Evolutionary conservation across 202 grass and related monocot genomes (phyloP).

Genomic region (Zizania palustris): DNA sequence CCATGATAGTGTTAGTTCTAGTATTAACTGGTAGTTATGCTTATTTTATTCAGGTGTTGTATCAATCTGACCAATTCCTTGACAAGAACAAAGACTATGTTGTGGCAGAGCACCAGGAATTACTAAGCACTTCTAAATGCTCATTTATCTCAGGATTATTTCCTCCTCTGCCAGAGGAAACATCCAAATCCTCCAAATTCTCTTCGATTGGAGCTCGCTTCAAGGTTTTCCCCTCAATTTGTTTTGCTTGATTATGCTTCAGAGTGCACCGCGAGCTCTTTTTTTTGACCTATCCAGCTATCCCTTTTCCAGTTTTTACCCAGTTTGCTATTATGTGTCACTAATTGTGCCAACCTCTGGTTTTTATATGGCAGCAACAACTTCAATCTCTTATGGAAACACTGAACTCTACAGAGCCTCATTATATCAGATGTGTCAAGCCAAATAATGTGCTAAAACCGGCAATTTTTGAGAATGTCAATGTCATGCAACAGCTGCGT

Average conservation of each 20-base stretch:
- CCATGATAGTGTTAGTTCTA: conserved; percentile 13
- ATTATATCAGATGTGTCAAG: conserved; percentile 99
- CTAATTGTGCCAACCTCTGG: conserved; percentile 30
- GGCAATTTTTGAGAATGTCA: conserved; percentile 92
- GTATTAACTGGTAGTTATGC: conserved; percentile 30
- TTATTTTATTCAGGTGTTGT: conserved; percentile 63
- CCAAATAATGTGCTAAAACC: conserved; percentile 98
- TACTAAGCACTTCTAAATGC: conserved; percentile 90
- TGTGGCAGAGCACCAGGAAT: conserved; percentile 95
- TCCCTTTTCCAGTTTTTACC: conserved; percentile 22
- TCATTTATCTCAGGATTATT: conserved; percentile 91
- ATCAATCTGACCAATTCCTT: conserved; percentile 94
- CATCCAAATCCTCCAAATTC: conserved; percentile 94
- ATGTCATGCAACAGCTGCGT: conserved; percentile 98
- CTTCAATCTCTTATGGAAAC: conserved; percentile 97
- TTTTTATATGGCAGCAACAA: conserved; percentile 81
- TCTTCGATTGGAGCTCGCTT: conserved; percentile 96
- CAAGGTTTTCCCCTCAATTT: conserved; percentile 55
- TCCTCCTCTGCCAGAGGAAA: conserved; percentile 80
- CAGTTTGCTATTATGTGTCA: conserved; percentile 19
- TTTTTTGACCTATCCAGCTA: background rate
- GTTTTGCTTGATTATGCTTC: conserved; percentile 31
- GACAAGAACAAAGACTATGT: conserved; percentile 99
- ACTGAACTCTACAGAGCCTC: conserved; percentile 96
- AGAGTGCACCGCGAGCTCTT: conserved; percentile 13